Evolutionary conservation across 1,284 basidiomycete genomes (phyloP), one percentile per base, ranked within the genome.

Genomic region (Phlebopus sp.): DNA sequence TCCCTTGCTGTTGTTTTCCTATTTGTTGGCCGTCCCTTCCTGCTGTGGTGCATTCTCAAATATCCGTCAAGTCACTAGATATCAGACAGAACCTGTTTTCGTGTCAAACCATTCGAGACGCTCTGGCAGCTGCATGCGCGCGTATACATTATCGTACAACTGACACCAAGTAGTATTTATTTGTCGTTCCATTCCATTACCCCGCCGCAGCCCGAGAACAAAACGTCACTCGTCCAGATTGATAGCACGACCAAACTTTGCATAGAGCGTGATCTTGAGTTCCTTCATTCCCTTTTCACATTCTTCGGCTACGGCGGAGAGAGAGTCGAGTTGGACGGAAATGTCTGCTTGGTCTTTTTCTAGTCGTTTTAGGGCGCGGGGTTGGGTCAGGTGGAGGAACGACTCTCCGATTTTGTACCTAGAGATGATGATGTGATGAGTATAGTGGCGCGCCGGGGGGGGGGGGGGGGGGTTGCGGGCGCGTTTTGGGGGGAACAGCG

Each of bases 331-430:
- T 53, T 86, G 78, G 2, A 63, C 56, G 23, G 87, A 79, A 27
- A 93, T 72, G 8, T 70, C 66, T 14, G 73, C 70, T 55, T 86
- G 79, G 59, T 96, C 91, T 37, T 69, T 75, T 64, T 86, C 83
- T 7, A 98, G 76, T 42, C 86, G 82, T 59, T 81, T 79, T 56
- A 89, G 73, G 0, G 94, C 95, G 8, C 79, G 80, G 0, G 74
- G 52, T 34, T 90, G 82, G 1, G 83, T 72, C 44, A 99, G 72
- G 57, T 90, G 84, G 25, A 97, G 75, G 69, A 96, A 97, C 0
- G 92, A 77, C 64, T 97, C 92, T 59, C 93, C 93, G 37, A 97
- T 77, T 68, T 85, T 89, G 75, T 97, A 98, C 56, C 90, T 92
- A 56, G 2, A 25, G 21, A 44, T 21, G 31, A 44, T 37, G 19